phyloP scores from a whole-genome alignment of 1,284 basidiomycete species.

The Boletellus deceptivus region DNA sequence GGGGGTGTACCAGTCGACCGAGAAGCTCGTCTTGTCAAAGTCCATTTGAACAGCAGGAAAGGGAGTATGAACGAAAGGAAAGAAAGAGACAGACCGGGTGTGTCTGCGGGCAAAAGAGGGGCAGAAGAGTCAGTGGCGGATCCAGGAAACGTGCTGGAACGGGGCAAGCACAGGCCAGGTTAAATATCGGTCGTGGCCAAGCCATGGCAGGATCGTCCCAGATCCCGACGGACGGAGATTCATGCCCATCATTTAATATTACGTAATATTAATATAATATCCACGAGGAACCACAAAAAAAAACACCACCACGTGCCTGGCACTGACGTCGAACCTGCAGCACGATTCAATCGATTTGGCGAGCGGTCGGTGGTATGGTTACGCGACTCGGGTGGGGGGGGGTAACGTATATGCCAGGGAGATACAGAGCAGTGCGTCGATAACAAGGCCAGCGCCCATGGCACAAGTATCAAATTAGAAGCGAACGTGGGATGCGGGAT shows the following conservation, averaged over 20 bases:
- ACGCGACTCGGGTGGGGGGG: slow-evolving; percentile 8
- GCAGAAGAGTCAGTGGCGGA: not conserved
- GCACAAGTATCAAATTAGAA: not conserved
- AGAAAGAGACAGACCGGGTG: slow-evolving; percentile 2
- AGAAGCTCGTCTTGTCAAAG: slow-evolving; percentile 34
- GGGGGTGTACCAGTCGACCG: slow-evolving; percentile 31
- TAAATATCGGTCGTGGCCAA: too few species aligned
- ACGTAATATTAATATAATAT: too few species aligned
- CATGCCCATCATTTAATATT: too few species aligned
- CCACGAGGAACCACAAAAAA: too few species aligned
- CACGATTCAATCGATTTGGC: too few species aligned
- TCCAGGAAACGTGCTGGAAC: not conserved
- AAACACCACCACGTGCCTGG: too few species aligned
- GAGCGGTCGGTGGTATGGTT: not conserved
- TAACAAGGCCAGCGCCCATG: not conserved
- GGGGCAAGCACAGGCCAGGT: too few species aligned
- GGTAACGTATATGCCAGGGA: slow-evolving; percentile 25
- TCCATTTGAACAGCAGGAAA: slow-evolving; percentile 22
- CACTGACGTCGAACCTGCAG: too few species aligned
- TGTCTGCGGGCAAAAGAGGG: not conserved
- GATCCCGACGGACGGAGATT: too few species aligned
- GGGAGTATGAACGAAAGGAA: slow-evolving; percentile 12
- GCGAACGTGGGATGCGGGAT: slow-evolving; percentile 27
- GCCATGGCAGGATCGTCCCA: too few species aligned
- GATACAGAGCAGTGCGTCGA: slow-evolving; percentile 18